Conservation (phyloP, 192 early-diverging fungal species). For the Irineochytrium annulatum region DNA sequence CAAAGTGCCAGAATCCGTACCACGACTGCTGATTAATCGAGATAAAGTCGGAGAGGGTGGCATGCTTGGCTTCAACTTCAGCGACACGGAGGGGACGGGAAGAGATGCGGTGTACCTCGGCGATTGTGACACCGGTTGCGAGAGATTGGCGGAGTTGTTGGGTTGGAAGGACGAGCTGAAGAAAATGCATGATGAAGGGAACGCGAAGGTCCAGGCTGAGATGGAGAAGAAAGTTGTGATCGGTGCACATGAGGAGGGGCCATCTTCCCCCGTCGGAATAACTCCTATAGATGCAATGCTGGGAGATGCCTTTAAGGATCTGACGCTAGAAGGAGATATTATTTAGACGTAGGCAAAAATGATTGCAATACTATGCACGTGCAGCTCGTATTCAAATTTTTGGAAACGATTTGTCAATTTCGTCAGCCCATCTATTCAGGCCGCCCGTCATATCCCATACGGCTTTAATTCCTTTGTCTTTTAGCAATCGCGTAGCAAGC, state of each 20-base stretch:
- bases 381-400: slow-evolving; percentile 66
- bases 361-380: too few species aligned
- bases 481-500: slow-evolving; percentile 73
- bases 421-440: slow-evolving; percentile 66
- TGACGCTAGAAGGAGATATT: too few species aligned
- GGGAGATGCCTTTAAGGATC: not conserved
- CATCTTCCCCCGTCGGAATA: not conserved
- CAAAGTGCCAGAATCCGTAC: slow-evolving; percentile 56
- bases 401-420: slow-evolving; percentile 78
- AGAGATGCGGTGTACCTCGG: slow-evolving; percentile 80
- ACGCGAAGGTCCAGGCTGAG: slow-evolving; percentile 16
- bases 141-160: slow-evolving; percentile 61
- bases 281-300: not conserved
- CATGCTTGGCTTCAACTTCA: slow-evolving; percentile 19
- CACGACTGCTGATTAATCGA: slow-evolving; percentile 87
- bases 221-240: not conserved
- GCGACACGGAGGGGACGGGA: slow-evolving; percentile 41
- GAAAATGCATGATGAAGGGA: slow-evolving; percentile 14
- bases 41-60: slow-evolving; percentile 61
- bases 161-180: slow-evolving; percentile 62
- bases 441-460: slow-evolving; percentile 82
- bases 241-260: not conserved
- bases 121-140: slow-evolving; percentile 77
- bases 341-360: too few species aligned
- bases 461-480: slow-evolving; percentile 55